These are phyloP conservation scores for Kwoniella shandongensis DNA, from an alignment of 768 basidiomycete genomes.

Conservation along the genomic window DNA sequence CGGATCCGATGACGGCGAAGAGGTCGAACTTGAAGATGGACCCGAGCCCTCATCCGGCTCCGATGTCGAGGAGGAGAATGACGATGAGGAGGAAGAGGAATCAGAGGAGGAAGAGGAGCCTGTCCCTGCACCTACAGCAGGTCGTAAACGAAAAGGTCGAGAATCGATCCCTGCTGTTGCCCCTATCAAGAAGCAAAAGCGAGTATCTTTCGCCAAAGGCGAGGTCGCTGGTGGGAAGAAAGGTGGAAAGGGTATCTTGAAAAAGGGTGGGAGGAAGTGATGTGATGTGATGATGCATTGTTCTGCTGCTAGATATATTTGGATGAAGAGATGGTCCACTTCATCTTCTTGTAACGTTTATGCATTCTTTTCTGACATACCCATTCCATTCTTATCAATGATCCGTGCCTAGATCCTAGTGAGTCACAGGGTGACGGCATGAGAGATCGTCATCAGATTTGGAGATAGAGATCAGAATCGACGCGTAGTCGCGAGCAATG, in stretches of 20 bases:
- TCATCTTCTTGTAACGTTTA: too few species aligned
- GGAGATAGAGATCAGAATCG: too few species aligned
- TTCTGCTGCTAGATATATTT: too few species aligned
- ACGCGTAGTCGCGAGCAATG: too few species aligned
- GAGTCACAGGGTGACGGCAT: too few species aligned
- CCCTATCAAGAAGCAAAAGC: slow-evolving; percentile 30
- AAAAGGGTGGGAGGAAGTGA: slow-evolving; percentile 10
- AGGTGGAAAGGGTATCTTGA: slow-evolving; percentile 19
- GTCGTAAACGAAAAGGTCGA: slow-evolving; percentile 40
- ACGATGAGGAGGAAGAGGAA: slow-evolving; percentile 35
- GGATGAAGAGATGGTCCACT: too few species aligned
- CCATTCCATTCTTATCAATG: too few species aligned
- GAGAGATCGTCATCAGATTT: too few species aligned
- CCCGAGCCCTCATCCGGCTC: slow-evolving; percentile 52
- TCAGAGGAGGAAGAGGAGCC: slow-evolving; percentile 1
- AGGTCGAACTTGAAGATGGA: slow-evolving; percentile 37
- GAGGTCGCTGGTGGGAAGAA: slow-evolving; percentile 6
- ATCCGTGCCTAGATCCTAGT: too few species aligned
- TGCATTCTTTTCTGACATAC: too few species aligned
- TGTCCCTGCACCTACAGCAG: slow-evolving; percentile 21
- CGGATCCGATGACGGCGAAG: slow-evolving; percentile 35
- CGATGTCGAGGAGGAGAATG: slow-evolving; percentile 57
- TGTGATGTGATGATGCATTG: too few species aligned
- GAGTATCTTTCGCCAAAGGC: slow-evolving; percentile 35
- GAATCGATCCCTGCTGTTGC: slow-evolving; percentile 12